Percentiles rank a stretch among this genome's conserved stretches.
phyloP scores from a whole-genome alignment of 2,329 filamentous ascomycete genomes.

The Colletotrichum echinochloae region DNA sequence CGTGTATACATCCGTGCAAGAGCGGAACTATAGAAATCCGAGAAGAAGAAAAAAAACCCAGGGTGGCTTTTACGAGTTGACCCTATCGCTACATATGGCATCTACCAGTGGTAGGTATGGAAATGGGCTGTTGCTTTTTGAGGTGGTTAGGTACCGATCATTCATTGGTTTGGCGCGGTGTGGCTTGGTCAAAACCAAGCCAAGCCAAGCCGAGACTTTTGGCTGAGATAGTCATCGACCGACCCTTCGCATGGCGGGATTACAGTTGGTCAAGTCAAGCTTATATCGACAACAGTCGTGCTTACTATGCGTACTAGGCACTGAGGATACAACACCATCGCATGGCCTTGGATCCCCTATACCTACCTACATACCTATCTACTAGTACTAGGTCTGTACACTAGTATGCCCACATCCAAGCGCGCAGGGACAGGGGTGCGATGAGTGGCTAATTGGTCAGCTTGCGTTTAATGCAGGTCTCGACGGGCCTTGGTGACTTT shows the following conservation, averaged over 20 bases:
- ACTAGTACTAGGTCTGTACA: too few species aligned
- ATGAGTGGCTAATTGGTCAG: conserved; percentile 14
- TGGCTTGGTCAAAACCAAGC: not conserved
- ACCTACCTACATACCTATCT: too few species aligned
- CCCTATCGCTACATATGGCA: not conserved
- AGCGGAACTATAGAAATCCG: conserved; percentile 31
- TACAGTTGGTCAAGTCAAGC: not conserved
- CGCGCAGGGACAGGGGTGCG: conserved; percentile 12
- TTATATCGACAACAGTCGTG: not conserved
- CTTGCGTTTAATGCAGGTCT: not conserved
- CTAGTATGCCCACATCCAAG: too few species aligned
- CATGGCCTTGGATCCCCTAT: conserved; percentile 3
- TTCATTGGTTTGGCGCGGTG: not conserved
- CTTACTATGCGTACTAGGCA: too few species aligned
- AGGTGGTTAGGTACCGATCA: not conserved
- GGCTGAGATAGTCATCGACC: not conserved
- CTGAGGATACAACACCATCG: not conserved
- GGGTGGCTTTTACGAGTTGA: not conserved
- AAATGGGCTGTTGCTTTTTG: not conserved
- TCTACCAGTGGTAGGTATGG: not conserved
- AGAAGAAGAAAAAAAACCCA: not conserved
- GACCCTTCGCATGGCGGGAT: not conserved
- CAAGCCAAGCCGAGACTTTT: not conserved
- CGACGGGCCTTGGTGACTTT: conserved; percentile 33
- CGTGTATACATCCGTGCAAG: conserved; percentile 36